Base-by-base conservation (phyloP, 495 filamentous ascomycete genomes). In the Rhypophila decipiens region DNA sequence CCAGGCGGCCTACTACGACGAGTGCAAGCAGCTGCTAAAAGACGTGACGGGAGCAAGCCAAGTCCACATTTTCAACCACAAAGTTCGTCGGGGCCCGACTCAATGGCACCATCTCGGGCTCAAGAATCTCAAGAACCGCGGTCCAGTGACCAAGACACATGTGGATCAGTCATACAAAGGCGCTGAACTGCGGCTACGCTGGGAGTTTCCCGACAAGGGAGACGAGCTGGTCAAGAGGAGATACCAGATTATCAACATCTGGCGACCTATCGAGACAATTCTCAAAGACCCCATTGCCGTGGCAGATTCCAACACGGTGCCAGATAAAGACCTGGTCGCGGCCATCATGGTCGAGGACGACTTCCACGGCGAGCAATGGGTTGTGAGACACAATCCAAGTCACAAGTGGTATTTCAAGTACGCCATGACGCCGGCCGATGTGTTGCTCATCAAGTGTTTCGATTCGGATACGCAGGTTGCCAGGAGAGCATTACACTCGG, bases 341-440 rank as follows among this genome's bases (percentile, higher is more conserved):
- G 71, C 90, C 1, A 71, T 84, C 52, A 84, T 88, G 51, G 65
- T 86, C 31, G 87, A 88, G 63, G 78, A 80, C 9, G 65, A 83
- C 41, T 72, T 79, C 1, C 78, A 69, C 20, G 86, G 86, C 8
- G 85, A 87, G 70, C 89, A 85, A 1, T 83, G 83, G 55, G 79
- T 76, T 0, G 83, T 93, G 20, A 67, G 67, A 51, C 77, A 76
- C 27, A 76, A 73, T 46, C 58, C 68, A 0, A 51, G 47, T 1
- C 79, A 86, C 66, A 65, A 69, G 58, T 93, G 87, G 86, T 75
- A 78, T 59, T 94, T 86, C 63, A 83, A 84, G 76, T 79, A 78
- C 44, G 81, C 75, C 3, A 76, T 82, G 64, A 66, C 63, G 37
- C 75, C 81, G 1, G 66, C 72, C 36, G 64, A 83, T 57, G 76